Percentiles rank a stretch among this genome's conserved stretches.
Evolutionary conservation across 495 filamentous ascomycete genomes (phyloP).

Genomic region (Penicillium chermesinum): DNA sequence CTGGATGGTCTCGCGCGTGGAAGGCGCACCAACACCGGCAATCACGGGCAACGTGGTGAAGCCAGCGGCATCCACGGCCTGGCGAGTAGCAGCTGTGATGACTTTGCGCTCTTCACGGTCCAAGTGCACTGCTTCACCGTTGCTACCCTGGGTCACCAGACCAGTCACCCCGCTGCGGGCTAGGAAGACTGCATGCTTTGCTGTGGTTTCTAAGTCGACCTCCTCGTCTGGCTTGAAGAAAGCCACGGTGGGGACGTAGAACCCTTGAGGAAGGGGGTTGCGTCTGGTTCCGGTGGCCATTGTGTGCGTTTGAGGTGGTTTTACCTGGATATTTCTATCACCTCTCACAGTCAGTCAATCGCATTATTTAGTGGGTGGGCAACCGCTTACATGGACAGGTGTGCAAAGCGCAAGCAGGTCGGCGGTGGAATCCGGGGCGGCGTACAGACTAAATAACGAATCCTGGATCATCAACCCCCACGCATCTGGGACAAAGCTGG

Average conservation of each 20-base stretch:
- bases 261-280: constrained; percentile 41
- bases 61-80: constrained; percentile 65
- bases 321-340: too few species aligned
- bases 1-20: constrained; percentile 79
- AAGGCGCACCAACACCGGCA: constrained; percentile 79
- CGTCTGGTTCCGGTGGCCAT: constrained; percentile 20
- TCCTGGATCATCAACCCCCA: constrained; percentile 18
- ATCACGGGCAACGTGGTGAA: constrained; percentile 68
- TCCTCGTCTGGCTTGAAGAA: constrained; percentile 61
- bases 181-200: constrained; percentile 77
- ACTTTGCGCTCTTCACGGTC: constrained; percentile 63
- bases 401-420: neutral
- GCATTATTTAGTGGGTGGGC: too few species aligned
- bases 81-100: constrained; percentile 69
- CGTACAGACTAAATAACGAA: constrained; percentile 15
- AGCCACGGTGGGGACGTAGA: constrained; percentile 67
- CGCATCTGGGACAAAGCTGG: too few species aligned
- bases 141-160: constrained; percentile 81
- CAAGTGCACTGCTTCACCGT: constrained; percentile 82
- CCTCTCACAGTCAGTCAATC: too few species aligned
- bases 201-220: constrained; percentile 61
- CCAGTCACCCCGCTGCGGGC: constrained; percentile 74
- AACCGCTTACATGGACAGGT: neutral
- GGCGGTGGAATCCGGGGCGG: constrained; percentile 1
- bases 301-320: too few species aligned